Percentiles rank a stretch among this genome's conserved stretches.
Evolutionary conservation across 2,329 filamentous ascomycete genomes (phyloP).

Genomic region (Leptodontidium sp.): DNA sequence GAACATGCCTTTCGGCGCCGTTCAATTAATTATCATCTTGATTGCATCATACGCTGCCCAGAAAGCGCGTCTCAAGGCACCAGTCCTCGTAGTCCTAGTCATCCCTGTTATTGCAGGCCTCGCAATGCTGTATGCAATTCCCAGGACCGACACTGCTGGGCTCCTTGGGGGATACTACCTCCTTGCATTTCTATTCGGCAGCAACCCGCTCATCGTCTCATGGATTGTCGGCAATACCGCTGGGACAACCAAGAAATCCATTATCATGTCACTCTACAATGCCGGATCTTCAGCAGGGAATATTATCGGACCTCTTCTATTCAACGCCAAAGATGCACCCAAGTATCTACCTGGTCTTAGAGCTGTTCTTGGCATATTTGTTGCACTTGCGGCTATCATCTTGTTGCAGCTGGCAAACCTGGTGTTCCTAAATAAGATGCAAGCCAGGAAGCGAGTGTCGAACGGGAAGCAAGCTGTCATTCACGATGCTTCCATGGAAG

Average conservation of each 20-base stretch:
- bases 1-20: conserved; percentile 71
- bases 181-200: conserved; percentile 70
- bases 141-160: conserved; percentile 54
- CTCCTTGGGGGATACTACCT: conserved; percentile 71
- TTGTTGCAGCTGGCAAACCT: conserved; percentile 63
- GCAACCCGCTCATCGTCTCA: conserved; percentile 70
- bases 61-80: conserved; percentile 63
- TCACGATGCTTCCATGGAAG: conserved; percentile 67
- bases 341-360: conserved; percentile 65
- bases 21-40: conserved; percentile 68
- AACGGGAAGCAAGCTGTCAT: conserved; percentile 69
- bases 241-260: conserved; percentile 72
- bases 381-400: conserved; percentile 60
- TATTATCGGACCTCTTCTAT: conserved; percentile 72
- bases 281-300: conserved; percentile 69
- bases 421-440: conserved; percentile 62
- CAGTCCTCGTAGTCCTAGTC: conserved; percentile 60
- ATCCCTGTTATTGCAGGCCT: conserved; percentile 68
- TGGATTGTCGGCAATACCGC: conserved; percentile 77
- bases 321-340: conserved; percentile 64
- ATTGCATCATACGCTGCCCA: conserved; percentile 65
- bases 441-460: conserved; percentile 60
- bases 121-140: conserved; percentile 63
- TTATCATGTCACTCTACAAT: conserved; percentile 70
- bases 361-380: conserved; percentile 62